A percentile compares a stretch with the other conserved stretches of the same genome.
phyloP scores from a whole-genome alignment of 805 yeast species.

The Metschnikowia cubensis region DNA sequence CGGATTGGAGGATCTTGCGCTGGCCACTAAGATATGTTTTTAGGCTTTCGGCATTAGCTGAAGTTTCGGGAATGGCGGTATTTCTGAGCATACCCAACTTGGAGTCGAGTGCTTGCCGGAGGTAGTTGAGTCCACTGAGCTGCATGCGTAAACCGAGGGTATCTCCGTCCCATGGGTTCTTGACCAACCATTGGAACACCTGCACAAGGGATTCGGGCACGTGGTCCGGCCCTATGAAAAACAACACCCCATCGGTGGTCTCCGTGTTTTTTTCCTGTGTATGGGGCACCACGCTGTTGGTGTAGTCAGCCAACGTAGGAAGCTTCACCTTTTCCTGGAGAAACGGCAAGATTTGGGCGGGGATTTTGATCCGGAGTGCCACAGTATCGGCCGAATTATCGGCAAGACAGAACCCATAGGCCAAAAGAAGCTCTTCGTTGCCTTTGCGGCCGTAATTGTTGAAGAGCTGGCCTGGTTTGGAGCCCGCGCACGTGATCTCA shows the following conservation, averaged over 20 bases:
- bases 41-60: constrained; percentile 22
- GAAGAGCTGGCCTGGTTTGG: constrained; percentile 40
- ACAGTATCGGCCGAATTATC: constrained; percentile 56
- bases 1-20: constrained; percentile 39
- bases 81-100: constrained; percentile 41
- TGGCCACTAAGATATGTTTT: constrained; percentile 49
- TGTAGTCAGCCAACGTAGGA: constrained; percentile 37
- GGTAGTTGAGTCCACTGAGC: constrained; percentile 57
- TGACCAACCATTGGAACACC: constrained; percentile 55
- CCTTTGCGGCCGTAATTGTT: constrained; percentile 89
- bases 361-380: constrained; percentile 58
- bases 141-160: constrained; percentile 48
- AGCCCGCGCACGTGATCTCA: constrained; percentile 16
- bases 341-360: constrained; percentile 26
- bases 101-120: constrained; percentile 48
- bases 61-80: constrained; percentile 5
- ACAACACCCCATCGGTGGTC: constrained; percentile 35
- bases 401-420: constrained; percentile 72
- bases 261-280: constrained; percentile 11
- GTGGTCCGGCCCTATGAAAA: constrained; percentile 31
- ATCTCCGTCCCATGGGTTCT: constrained; percentile 42
- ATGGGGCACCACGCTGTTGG: constrained; percentile 28
- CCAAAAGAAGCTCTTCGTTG: constrained; percentile 75
- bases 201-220: constrained; percentile 44
- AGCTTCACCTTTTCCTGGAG: constrained; percentile 31